Conservation (phyloP, 1,284 basidiomycete species). For the Ustilago shanxiensis region DNA sequence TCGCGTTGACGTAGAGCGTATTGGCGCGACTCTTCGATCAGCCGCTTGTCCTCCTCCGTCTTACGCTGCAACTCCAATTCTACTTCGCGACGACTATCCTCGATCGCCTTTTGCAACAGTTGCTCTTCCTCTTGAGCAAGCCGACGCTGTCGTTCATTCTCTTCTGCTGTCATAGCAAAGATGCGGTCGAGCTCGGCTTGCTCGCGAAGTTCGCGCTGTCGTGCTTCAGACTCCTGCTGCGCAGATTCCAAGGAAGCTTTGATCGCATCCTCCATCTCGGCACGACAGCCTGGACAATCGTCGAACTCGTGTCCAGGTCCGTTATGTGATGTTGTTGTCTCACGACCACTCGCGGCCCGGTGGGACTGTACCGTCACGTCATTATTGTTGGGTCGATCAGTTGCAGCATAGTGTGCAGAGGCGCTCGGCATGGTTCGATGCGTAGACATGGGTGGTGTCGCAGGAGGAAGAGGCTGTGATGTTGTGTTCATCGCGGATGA, state of each 20-base stretch:
- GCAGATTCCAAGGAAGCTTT: slow-evolving; percentile 46
- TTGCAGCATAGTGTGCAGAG: background rate
- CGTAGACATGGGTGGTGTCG: background rate
- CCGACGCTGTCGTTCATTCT: slow-evolving; percentile 29
- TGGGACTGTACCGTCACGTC: background rate
- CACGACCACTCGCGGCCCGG: background rate
- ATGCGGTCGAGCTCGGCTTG: slow-evolving; percentile 32
- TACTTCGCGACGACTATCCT: slow-evolving; percentile 45
- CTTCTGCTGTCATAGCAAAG: slow-evolving; percentile 31
- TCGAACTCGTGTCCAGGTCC: slow-evolving; percentile 33
- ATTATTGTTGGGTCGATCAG: background rate
- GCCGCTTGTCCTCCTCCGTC: slow-evolving; percentile 18
- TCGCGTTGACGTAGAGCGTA: slow-evolving; percentile 36
- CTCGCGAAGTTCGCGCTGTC: slow-evolving; percentile 24
- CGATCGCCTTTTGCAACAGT: slow-evolving; percentile 32
- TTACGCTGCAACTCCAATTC: slow-evolving; percentile 23
- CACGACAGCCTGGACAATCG: slow-evolving; percentile 49
- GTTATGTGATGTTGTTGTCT: slow-evolving; percentile 8
- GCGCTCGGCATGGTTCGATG: slow-evolving; percentile 2
- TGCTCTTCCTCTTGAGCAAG: slow-evolving; percentile 44
- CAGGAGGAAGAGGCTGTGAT: background rate
- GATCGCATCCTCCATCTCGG: slow-evolving; percentile 49
- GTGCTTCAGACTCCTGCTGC: slow-evolving; percentile 26
- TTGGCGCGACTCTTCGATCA: slow-evolving; percentile 49
- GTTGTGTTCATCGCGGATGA: background rate